Conservation (phyloP, 2,329 filamentous ascomycete species). For the Cladosporium velox region DNA sequence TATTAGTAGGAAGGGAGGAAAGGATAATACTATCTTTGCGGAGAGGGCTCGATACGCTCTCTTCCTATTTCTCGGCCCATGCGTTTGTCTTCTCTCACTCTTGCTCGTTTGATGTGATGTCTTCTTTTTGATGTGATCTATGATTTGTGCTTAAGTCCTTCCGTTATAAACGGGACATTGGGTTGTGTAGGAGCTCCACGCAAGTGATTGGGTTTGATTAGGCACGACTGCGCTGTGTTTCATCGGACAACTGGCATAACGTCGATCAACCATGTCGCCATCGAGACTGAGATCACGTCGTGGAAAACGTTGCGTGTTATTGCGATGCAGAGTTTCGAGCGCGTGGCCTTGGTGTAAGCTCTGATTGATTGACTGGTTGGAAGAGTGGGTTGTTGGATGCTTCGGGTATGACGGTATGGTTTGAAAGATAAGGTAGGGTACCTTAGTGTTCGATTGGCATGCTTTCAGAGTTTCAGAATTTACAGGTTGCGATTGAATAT, state of each 20-base stretch:
- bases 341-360: neutral
- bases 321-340: neutral
- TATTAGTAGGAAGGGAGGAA: neutral
- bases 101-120: neutral
- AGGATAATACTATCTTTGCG: neutral
- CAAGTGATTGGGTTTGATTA: too few relatives aligned
- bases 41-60: neutral
- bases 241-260: too few relatives aligned
- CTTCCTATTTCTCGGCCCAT: neutral
- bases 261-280: neutral
- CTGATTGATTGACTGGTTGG: neutral
- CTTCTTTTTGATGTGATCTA: neutral
- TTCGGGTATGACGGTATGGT: neutral
- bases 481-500: neutral
- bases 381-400: neutral
- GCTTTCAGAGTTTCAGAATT: neutral
- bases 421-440: neutral
- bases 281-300: neutral
- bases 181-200: too few relatives aligned
- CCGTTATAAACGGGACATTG: too few relatives aligned
- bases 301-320: neutral
- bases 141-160: too few relatives aligned
- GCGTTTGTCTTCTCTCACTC: neutral
- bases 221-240: too few relatives aligned
- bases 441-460: neutral